These are phyloP conservation scores for Solidago caesia DNA, from an alignment of 129 eudicot genomes.

Conservation along the genomic window DNA sequence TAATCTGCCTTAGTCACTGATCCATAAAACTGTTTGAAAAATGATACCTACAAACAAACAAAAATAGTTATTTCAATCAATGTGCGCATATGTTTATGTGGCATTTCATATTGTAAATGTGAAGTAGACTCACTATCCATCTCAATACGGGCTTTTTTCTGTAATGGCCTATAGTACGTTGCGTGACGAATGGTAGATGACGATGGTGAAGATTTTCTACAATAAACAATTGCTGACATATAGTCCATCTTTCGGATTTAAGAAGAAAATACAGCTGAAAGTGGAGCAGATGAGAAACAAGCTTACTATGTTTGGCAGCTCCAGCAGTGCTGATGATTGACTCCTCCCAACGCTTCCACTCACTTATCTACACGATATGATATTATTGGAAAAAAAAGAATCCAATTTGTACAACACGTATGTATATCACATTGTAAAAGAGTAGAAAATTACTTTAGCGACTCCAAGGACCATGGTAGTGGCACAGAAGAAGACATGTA, in stretches of 20 bases:
- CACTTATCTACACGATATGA: slow-evolving; percentile 40
- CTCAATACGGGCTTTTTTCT: slow-evolving; percentile 51
- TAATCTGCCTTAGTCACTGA: slow-evolving; percentile 86
- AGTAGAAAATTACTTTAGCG: slow-evolving; percentile 46
- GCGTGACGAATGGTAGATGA: slow-evolving; percentile 33
- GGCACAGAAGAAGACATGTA: slow-evolving; percentile 86
- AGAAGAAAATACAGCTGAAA: background rate
- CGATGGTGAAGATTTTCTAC: slow-evolving; percentile 23
- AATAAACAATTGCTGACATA: background rate
- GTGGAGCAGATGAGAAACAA: background rate
- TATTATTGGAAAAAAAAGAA: background rate
- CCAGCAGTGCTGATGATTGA: slow-evolving; percentile 33
- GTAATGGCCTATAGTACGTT: slow-evolving; percentile 49
- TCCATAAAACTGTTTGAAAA: slow-evolving; percentile 89
- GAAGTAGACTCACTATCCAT: slow-evolving; percentile 54
- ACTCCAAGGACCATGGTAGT: slow-evolving; percentile 91
- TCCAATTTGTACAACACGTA: background rate
- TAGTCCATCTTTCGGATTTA: background rate
- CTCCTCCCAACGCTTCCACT: slow-evolving; percentile 87
- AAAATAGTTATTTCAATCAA: background rate
- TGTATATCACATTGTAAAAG: background rate
- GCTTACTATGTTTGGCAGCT: slow-evolving; percentile 6
- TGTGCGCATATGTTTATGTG: background rate
- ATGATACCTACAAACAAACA: slow-evolving; percentile 48
- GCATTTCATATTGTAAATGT: background rate